Evolutionary conservation across 257 asterid genomes (phyloP).

Genomic region (Solanum pimpinellifolium): DNA sequence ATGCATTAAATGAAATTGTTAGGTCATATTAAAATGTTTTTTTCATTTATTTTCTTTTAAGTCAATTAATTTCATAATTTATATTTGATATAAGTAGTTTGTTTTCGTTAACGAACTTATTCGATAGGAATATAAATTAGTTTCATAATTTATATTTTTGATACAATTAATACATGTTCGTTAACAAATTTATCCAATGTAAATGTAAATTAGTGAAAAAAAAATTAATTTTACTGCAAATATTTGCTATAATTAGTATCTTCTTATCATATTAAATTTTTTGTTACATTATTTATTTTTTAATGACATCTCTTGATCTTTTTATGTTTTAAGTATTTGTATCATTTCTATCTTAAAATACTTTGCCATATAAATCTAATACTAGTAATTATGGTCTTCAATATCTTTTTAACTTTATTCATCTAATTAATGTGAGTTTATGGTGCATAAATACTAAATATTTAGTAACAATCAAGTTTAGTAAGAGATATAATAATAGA

Average conservation of each 20-base stretch:
- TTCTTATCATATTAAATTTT: background rate
- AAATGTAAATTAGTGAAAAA: background rate
- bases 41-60: background rate
- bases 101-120: background rate
- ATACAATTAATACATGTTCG: background rate
- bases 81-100: background rate
- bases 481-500: background rate
- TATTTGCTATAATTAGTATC: too few relatives aligned
- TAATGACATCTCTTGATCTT: background rate
- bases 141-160: background rate
- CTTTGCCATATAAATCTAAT: background rate
- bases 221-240: background rate
- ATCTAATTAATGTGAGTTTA: background rate
- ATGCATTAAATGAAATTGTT: background rate
- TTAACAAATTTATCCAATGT: accelerated
- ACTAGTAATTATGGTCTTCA: background rate
- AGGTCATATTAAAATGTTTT: background rate
- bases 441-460: background rate
- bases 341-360: background rate
- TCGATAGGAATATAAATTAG: too few relatives aligned
- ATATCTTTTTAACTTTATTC: background rate
- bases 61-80: background rate
- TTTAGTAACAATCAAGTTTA: background rate
- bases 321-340: background rate
- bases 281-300: background rate